Conservation (phyloP, 176 grass and related monocot species). For the Juncus effusus region DNA sequence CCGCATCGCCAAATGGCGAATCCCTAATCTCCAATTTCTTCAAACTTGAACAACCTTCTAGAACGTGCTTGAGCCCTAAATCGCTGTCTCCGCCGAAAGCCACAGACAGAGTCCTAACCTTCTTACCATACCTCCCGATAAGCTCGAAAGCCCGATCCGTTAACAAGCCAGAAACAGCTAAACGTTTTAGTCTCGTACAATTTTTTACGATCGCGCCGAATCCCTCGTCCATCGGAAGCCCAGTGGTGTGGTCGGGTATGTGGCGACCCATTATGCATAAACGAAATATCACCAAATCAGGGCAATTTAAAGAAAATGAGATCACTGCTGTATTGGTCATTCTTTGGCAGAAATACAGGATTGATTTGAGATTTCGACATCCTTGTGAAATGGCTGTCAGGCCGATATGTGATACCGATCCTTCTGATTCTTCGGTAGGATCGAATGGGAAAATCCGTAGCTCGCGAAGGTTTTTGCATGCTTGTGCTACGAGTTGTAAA, state of each 20-base stretch:
- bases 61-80: slow-evolving; percentile 53
- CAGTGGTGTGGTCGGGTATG: slow-evolving; percentile 53
- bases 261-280: slow-evolving; percentile 86
- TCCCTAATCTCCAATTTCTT: slow-evolving; percentile 99
- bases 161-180: slow-evolving; percentile 78
- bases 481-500: slow-evolving; percentile 40
- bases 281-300: slow-evolving; percentile 71
- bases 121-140: slow-evolving; percentile 77
- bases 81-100: slow-evolving; percentile 82
- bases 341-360: slow-evolving; percentile 84
- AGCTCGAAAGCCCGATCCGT: slow-evolving; percentile 79
- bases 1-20: slow-evolving; percentile 70
- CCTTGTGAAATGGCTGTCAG: slow-evolving; percentile 67
- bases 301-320: slow-evolving; percentile 71
- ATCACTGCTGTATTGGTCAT: slow-evolving; percentile 88
- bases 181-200: slow-evolving; percentile 80
- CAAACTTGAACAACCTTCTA: slow-evolving; percentile 72
- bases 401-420: slow-evolving; percentile 64
- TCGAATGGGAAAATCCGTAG: slow-evolving; percentile 74
- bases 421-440: slow-evolving; percentile 64
- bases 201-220: slow-evolving; percentile 85
- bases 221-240: slow-evolving; percentile 80
- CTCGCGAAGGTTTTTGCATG: slow-evolving; percentile 69
- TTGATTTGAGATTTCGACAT: slow-evolving; percentile 59
- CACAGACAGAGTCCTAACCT: slow-evolving; percentile 69